Evolutionary conservation across 129 eudicot species (phyloP).

Genomic region (Deinandra increscens): DNA sequence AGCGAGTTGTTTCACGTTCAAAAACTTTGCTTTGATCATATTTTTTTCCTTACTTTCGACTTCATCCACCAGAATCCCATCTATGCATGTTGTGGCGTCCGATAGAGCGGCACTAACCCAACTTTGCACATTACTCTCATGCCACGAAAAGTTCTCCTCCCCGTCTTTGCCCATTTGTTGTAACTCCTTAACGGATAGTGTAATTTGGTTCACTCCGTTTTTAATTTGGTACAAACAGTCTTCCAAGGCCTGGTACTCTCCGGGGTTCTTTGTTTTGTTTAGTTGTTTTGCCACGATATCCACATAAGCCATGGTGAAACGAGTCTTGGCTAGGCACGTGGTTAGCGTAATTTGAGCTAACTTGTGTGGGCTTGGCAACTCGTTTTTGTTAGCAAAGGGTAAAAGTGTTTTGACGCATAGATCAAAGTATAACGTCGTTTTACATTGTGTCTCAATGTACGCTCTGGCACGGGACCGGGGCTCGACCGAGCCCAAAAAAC

Average conservation of each 20-base stretch:
- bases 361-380: constrained; percentile 38
- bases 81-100: constrained; percentile 48
- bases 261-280: constrained; percentile 28
- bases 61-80: constrained; percentile 42
- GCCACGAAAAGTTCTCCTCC: constrained; percentile 54
- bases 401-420: constrained; percentile 45
- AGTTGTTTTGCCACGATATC: constrained; percentile 38
- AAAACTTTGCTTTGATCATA: constrained; percentile 52
- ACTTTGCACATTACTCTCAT: constrained; percentile 54
- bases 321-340: constrained; percentile 49
- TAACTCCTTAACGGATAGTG: constrained; percentile 49
- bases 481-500: constrained; percentile 33
- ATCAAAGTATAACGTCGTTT: constrained; percentile 37
- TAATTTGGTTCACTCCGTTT: constrained; percentile 53
- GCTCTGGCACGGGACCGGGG: constrained; percentile 50
- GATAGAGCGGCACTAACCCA: constrained; percentile 77
- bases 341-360: constrained; percentile 58
- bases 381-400: constrained; percentile 21
- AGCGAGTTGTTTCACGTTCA: constrained; percentile 53
- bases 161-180: constrained; percentile 34
- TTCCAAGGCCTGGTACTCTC: constrained; percentile 42
- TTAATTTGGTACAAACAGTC: constrained; percentile 51
- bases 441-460: constrained; percentile 48
- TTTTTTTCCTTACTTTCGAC: constrained; percentile 45
- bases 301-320: constrained; percentile 46